Evolutionary conservation across 345 rosid genomes (phyloP), one percentile per base, ranked within the genome.

Genomic region (Corchorus olitorius): DNA sequence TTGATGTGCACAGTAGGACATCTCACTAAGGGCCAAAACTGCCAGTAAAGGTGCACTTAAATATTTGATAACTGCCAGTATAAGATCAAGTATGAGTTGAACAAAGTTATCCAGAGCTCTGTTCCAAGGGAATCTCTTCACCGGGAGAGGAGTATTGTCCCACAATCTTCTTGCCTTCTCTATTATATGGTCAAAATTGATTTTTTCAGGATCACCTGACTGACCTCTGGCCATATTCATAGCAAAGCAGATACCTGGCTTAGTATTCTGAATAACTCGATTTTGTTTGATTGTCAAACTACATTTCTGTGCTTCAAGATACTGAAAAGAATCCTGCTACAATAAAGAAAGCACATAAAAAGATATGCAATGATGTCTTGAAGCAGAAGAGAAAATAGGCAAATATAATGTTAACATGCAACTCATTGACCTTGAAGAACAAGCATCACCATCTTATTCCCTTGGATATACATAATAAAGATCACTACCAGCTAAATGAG

Each of bases 1-100:
- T 75, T 91, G 87, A 78, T 88, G 97, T 5, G 99, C 98, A 87
- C 98, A 91, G 54, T 93, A 95, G 62, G 99, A 95, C 97, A 95
- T 88, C 92, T 95, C 99, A n/a, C 98, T 93, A 15, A 93, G 81
- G 33, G 98, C 91, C 45, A 98, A 80, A 83, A 93, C 88, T 33
- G 83, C 91, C 62, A 95, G 79, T 75, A 90, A 63, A 0, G 99
- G 99, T 20, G 88, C 85, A n/a, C 86, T 86, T 78, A 95, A 79
- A 75, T 84, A 87, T 81, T 93, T 91, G 77, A 87, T 77, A 55
- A 92, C 96, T 7, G 89, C 84, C 75, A 95, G 62, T 3, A 80
- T 49, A 52, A 95, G 90, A 89, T 91, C 96, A 49, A 95, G 86
- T 50, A 88, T 79, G 45, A 95, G 92, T 72, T 90, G 97, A 33